A percentile compares a stretch with the other conserved stretches of the same genome.
Evolutionary conservation across 768 basidiomycete genomes (phyloP).

Genomic region (Xerocomellus dryophilus): DNA sequence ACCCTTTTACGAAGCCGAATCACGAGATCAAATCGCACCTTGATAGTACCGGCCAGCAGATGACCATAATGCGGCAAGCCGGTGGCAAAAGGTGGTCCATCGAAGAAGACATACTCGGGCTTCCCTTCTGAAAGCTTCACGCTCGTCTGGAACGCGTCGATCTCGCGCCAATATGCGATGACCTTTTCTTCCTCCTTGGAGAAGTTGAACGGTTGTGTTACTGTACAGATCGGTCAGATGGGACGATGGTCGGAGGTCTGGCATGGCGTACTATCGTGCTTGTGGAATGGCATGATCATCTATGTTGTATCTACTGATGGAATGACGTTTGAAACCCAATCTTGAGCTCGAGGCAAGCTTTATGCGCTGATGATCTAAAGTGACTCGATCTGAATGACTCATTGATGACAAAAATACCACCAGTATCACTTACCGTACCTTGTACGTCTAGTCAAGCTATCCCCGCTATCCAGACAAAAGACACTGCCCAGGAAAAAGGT

Average conservation of each 20-base stretch:
- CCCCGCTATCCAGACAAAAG: background rate
- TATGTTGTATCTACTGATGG: background rate
- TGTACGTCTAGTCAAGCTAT: background rate
- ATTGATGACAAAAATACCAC: too few species aligned
- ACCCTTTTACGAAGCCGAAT: background rate
- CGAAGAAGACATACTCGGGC: conserved; percentile 93
- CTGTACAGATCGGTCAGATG: conserved; percentile 37
- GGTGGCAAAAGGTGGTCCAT: conserved; percentile 96
- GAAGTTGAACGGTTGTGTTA: conserved; percentile 77
- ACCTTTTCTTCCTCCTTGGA: conserved; percentile 89
- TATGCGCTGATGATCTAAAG: background rate
- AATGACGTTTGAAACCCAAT: background rate
- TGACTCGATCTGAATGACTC: conserved; percentile 19
- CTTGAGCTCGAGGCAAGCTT: background rate
- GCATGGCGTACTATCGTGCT: conserved; percentile 67
- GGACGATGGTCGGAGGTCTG: background rate
- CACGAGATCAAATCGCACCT: conserved; percentile 48
- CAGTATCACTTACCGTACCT: background rate
- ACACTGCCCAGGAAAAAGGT: background rate
- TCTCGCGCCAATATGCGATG: conserved; percentile 88
- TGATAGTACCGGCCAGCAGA: conserved; percentile 88
- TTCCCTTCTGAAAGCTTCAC: conserved; percentile 88
- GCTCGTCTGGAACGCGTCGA: conserved; percentile 95
- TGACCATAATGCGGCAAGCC: conserved; percentile 97
- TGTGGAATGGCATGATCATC: conserved; percentile 56